These are phyloP conservation scores for Cladochytrium replicatum DNA, from an alignment of 192 early-diverging fungal species.

Conservation along the genomic window DNA sequence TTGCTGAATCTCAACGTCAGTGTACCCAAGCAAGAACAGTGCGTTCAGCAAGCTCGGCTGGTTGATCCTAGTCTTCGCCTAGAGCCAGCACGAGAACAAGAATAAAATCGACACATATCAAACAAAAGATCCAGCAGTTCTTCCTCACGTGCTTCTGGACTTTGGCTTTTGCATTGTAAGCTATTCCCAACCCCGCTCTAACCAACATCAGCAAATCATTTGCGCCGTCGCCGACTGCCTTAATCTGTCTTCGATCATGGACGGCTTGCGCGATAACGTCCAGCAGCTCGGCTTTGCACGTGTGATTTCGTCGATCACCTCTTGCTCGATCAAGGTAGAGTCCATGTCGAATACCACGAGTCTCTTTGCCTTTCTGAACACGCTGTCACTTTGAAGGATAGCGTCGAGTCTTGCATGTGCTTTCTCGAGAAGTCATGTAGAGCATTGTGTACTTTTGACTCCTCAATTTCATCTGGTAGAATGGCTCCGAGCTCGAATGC, in stretches of 20 bases:
- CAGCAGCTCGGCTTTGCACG: constrained; percentile 89
- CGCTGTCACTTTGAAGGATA: constrained; percentile 77
- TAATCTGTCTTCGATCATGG: constrained; percentile 52
- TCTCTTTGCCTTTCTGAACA: constrained; percentile 81
- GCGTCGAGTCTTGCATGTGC: too few relatives aligned
- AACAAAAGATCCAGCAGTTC: neutral
- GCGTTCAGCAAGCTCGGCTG: constrained; percentile 86
- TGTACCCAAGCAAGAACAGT: constrained; percentile 81
- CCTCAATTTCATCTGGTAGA: too few relatives aligned
- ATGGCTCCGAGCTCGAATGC: too few relatives aligned
- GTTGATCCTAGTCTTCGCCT: constrained; percentile 82
- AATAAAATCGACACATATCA: neutral
- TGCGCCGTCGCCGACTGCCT: constrained; percentile 96
- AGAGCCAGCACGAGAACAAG: too few relatives aligned
- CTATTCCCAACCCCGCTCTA: constrained; percentile 89
- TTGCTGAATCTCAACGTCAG: constrained; percentile 72
- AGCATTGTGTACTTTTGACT: too few relatives aligned
- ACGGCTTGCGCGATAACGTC: constrained; percentile 94
- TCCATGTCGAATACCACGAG: constrained; percentile 99
- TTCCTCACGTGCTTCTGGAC: constrained; percentile 87
- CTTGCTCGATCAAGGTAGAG: constrained; percentile 95
- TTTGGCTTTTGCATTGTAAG: constrained; percentile 95
- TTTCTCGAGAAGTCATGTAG: too few relatives aligned
- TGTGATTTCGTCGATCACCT: constrained; percentile 99
- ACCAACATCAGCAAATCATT: constrained; percentile 95